Base-by-base conservation (phyloP, 805 yeast species). In the Candida pini region DNA sequence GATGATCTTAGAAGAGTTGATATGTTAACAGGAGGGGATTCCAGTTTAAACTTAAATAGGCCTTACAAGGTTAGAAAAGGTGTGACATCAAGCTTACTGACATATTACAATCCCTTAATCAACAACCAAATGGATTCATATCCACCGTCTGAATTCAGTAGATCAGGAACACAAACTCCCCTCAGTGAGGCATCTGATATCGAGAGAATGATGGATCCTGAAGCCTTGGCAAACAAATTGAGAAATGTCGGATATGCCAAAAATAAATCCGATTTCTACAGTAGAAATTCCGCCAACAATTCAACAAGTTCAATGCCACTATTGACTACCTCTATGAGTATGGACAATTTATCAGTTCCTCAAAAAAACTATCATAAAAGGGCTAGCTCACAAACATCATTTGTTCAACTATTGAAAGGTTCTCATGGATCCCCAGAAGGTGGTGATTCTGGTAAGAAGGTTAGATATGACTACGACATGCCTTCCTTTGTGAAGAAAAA, bases 41-140 rank as follows among this genome's bases (percentile, higher is more conserved):
- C 77, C 2, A 72, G 80, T 0, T 76, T 81, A 6, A 12, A 38
- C 8, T 31, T 39, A 0, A 44, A 45, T 16, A 47, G 43, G 21
- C 83, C 82, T 0, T 64, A 69, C 27, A 72, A 71, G 34, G 89
- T 86, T 9, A 81, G 81, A 46, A 88, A 88, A 18, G 96, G 97
- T 57, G 90, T 88, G 13, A 67, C 88, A 19, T 84, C 95, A 0
- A 76, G 90, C 2, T 66, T 88, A 42, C 65, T 88, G 43, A 71
- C 78, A 40, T 64, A 88, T 31, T 87, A 88, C 51, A 81, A 77
- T 26, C 45, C 54, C 5, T 40, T 39, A 13, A 21, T 36, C 24
- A 42, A 64, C 68, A 48, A 69, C 53, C 26, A 38, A 28, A 13
- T 13, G 17, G 28, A 21, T 8, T 23, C 18, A 4, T 33, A 29